Evolutionary conservation across 2,329 filamentous ascomycete species (phyloP).

Genomic region (Ceratocystis alfenasii): DNA sequence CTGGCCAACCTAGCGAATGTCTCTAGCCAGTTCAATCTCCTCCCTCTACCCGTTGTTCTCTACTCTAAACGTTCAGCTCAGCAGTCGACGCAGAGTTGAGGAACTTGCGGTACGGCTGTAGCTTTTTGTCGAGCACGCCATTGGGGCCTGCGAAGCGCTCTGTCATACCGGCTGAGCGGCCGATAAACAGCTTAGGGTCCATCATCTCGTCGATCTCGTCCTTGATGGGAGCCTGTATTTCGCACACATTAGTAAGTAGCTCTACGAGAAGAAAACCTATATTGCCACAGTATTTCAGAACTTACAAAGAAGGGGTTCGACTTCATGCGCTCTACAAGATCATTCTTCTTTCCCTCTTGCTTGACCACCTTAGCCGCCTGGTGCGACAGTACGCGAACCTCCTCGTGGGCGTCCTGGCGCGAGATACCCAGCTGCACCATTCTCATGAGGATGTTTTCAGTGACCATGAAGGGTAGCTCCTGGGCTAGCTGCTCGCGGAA

Average conservation of each 20-base stretch:
- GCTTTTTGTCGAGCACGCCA: constrained; percentile 32
- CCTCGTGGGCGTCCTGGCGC: constrained; percentile 73
- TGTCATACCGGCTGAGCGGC: constrained; percentile 36
- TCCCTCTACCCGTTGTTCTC: not conserved
- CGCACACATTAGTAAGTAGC: not conserved
- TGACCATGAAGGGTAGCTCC: constrained; percentile 81
- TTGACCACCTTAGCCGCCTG: constrained; percentile 54
- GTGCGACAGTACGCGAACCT: constrained; percentile 72
- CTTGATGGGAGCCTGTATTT: constrained; percentile 43
- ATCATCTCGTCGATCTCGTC: constrained; percentile 56
- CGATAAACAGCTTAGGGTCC: constrained; percentile 44
- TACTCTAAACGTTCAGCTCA: constrained; percentile 31
- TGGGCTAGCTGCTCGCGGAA: constrained; percentile 56
- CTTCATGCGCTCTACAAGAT: constrained; percentile 68
- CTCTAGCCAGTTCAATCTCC: not conserved
- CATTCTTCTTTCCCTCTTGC: constrained; percentile 47
- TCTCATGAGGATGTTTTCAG: constrained; percentile 59
- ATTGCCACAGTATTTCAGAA: not conserved
- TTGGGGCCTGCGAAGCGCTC: constrained; percentile 35
- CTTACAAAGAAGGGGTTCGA: constrained; percentile 55
- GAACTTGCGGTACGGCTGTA: constrained; percentile 31
- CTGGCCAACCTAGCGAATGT: not conserved
- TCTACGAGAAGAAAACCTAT: not conserved
- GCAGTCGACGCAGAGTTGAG: constrained; percentile 30
- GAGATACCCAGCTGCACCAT: constrained; percentile 58